Evolutionary conservation across 2,329 filamentous ascomycete species (phyloP).

Genomic region (Trichoderma lentiforme): DNA sequence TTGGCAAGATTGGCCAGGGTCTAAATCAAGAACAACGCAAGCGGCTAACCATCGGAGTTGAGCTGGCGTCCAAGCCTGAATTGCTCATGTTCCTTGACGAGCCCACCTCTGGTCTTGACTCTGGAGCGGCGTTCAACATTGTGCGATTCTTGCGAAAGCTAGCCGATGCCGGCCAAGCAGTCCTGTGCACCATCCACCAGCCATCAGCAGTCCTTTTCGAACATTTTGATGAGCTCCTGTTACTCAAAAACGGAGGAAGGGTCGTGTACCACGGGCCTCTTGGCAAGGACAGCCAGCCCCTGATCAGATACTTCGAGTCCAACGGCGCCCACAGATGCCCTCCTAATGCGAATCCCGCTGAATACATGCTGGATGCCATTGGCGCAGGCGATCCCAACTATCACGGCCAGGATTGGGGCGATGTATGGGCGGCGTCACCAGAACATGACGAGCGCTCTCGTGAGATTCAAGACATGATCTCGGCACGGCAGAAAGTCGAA

Average conservation of each 20-base stretch:
- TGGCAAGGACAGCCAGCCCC: constrained; percentile 44
- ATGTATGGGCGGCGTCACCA: constrained; percentile 55
- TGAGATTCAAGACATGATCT: constrained; percentile 53
- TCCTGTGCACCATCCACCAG: constrained; percentile 60
- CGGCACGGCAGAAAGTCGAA: constrained; percentile 39
- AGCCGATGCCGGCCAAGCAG: constrained; percentile 56
- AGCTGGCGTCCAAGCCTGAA: constrained; percentile 55
- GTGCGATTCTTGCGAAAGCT: constrained; percentile 60
- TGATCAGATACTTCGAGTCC: constrained; percentile 52
- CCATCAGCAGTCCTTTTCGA: constrained; percentile 55
- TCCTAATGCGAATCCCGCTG: constrained; percentile 49
- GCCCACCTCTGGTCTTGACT: constrained; percentile 56
- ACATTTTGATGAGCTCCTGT: constrained; percentile 53
- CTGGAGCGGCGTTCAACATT: constrained; percentile 58
- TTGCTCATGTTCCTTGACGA: constrained; percentile 65
- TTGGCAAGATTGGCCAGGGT: constrained; percentile 57
- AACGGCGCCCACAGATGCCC: constrained; percentile 49
- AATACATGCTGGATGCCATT: constrained; percentile 55
- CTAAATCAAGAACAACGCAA: constrained; percentile 60
- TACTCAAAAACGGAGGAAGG: constrained; percentile 52
- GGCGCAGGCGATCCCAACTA: constrained; percentile 62
- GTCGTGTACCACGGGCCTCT: constrained; percentile 54
- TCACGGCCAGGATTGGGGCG: constrained; percentile 58
- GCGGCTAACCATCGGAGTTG: constrained; percentile 54
- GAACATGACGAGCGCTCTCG: constrained; percentile 44